phyloP scores from a whole-genome alignment of 139 green algal genomes.

The Auxenochlorella pyrenoidosa region DNA sequence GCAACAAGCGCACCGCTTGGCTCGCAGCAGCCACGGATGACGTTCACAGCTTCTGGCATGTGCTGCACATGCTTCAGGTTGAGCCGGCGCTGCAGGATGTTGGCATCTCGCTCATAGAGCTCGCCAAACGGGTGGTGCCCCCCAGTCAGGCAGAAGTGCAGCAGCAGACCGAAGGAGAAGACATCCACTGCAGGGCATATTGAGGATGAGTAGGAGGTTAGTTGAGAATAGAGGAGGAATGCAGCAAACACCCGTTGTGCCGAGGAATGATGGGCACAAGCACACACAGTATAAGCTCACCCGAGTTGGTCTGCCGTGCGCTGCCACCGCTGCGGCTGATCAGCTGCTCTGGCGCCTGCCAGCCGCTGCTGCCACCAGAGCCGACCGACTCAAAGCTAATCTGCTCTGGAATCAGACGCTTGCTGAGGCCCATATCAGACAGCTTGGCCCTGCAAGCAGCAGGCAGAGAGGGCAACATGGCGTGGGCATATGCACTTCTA shows the following conservation, averaged over 20 bases:
- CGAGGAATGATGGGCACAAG: not conserved
- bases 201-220: not conserved
- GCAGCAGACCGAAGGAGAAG: constrained; percentile 93
- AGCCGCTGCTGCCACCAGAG: constrained; percentile 90
- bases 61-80: constrained; percentile 56
- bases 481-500: not conserved
- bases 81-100: constrained; percentile 77
- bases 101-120: constrained; percentile 86
- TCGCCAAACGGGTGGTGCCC: constrained; percentile 94
- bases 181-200: constrained; percentile 81
- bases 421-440: constrained; percentile 97
- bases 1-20: not conserved
- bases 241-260: not conserved
- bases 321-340: constrained; percentile 39
- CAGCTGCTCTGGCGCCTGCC: constrained; percentile 97
- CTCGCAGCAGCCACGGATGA: constrained; percentile 64
- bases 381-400: constrained; percentile 83
- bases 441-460: constrained; percentile 81
- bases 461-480: not conserved
- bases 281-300: not conserved
- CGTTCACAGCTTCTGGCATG: constrained; percentile 77
- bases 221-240: not conserved
- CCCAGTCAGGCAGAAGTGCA: constrained; percentile 89
- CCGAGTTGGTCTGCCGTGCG: constrained; percentile 43
- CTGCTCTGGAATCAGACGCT: constrained; percentile 86